Conservation (phyloP, 495 filamentous ascomycete species). For the Penicillium ochrochloron region DNA sequence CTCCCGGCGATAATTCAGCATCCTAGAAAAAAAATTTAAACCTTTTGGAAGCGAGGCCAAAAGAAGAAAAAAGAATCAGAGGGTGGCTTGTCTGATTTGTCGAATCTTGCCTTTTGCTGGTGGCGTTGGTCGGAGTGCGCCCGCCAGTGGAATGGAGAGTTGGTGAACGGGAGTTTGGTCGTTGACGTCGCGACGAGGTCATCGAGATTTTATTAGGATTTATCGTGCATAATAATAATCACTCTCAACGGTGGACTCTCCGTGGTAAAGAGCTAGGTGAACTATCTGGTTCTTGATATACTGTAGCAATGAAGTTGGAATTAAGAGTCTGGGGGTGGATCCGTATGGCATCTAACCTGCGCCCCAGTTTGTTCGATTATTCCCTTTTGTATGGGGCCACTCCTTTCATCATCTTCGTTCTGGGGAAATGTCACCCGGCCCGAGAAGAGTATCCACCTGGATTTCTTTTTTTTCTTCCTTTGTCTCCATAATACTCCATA, state of each 20-base stretch:
- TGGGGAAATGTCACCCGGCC: not conserved
- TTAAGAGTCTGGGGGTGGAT: conserved; percentile 20
- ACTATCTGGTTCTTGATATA: not conserved
- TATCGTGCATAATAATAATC: not conserved
- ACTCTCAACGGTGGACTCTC: not conserved
- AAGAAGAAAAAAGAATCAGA: not conserved
- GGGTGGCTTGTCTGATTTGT: conserved; percentile 7
- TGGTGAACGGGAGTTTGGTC: not conserved
- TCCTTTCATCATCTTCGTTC: not conserved
- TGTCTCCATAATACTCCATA: not conserved
- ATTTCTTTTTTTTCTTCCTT: not conserved
- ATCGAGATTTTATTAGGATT: conserved; percentile 1
- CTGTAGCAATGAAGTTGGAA: not conserved
- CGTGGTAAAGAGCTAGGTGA: not conserved
- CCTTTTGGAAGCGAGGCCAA: conserved; percentile 11
- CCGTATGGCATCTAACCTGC: conserved; percentile 17
- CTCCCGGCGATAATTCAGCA: not conserved
- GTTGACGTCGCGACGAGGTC: conserved; percentile 13
- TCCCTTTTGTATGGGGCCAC: conserved; percentile 25
- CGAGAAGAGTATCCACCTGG: conserved; percentile 1
- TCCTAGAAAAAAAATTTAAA: not conserved
- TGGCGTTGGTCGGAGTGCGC: conserved; percentile 6
- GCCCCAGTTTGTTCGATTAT: conserved; percentile 15
- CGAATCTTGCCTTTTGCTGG: not conserved
- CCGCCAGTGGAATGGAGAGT: not conserved